Conservation (phyloP, 805 yeast species). For the Kodamaea lidongshanica region DNA sequence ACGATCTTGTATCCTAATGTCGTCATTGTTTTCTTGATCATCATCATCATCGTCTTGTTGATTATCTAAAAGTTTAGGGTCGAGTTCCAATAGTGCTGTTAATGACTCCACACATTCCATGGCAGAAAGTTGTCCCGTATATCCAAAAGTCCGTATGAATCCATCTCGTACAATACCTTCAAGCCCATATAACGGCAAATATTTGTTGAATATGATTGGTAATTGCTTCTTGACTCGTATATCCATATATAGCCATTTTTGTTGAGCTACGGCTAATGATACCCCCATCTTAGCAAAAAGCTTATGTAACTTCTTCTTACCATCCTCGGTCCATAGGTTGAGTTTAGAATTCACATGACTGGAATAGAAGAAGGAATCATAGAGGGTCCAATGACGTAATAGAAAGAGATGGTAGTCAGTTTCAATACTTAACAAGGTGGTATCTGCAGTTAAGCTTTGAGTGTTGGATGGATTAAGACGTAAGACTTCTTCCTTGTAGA, state of each 20-base stretch:
- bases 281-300: constrained; percentile 97
- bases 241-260: constrained; percentile 89
- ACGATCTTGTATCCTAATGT: constrained; percentile 14
- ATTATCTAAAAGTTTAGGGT: constrained; percentile 24
- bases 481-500: constrained; percentile 74
- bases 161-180: constrained; percentile 83
- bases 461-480: constrained; percentile 47
- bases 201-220: constrained; percentile 60
- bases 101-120: constrained; percentile 89
- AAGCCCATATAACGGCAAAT: constrained; percentile 69
- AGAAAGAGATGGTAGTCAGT: constrained; percentile 82
- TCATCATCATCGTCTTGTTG: constrained; percentile 10
- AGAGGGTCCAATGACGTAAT: constrained; percentile 87
- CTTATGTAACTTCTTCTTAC: constrained; percentile 77
- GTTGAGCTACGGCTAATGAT: constrained; percentile 79
- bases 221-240: constrained; percentile 68
- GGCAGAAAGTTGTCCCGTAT: constrained; percentile 79
- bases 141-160: constrained; percentile 80
- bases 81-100: constrained; percentile 75
- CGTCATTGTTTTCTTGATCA: constrained; percentile 17
- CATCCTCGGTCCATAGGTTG: constrained; percentile 86
- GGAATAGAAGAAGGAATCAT: constrained; percentile 87
- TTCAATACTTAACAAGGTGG: constrained; percentile 54
- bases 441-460: constrained; percentile 27
- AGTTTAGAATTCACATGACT: constrained; percentile 84